Evolutionary conservation across 257 asterid species (phyloP).

Genomic region (Forsythia viridissima): DNA sequence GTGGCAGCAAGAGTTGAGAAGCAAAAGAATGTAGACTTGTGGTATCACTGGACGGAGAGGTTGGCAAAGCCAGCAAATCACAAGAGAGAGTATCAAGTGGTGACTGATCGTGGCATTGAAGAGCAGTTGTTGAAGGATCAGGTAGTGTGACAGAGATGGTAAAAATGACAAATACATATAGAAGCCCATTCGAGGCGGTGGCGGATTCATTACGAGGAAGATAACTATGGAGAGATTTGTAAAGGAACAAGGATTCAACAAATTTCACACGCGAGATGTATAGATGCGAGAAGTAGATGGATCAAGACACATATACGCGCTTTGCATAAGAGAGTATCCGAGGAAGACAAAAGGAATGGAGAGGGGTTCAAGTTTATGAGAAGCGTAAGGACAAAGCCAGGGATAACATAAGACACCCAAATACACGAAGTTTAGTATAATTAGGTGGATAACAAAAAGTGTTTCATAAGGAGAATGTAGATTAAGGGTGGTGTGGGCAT

Average conservation of each 20-base stretch:
- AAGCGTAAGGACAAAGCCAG: not conserved
- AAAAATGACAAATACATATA: too few relatives aligned
- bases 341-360: not conserved
- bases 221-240: not conserved
- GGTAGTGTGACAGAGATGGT: too few relatives aligned
- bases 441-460: not conserved
- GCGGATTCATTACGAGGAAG: not conserved
- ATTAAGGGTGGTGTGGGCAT: not conserved
- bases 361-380: not conserved
- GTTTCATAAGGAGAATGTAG: not conserved
- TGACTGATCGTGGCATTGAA: accelerated
- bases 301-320: not conserved
- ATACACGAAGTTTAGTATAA: not conserved
- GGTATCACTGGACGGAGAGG: too few relatives aligned
- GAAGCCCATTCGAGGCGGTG: too few relatives aligned
- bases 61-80: too few relatives aligned
- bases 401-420: not conserved
- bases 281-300: not conserved
- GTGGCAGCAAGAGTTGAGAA: too few relatives aligned
- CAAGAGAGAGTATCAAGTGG: too few relatives aligned
- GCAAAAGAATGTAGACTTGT: too few relatives aligned
- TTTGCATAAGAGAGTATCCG: not conserved
- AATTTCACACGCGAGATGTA: not conserved
- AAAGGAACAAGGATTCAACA: not conserved
- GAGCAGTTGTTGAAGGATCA: too few relatives aligned